These are phyloP conservation scores for Penicillium egyptiacum DNA, from an alignment of 495 filamentous ascomycete species.

Conservation along the genomic window DNA sequence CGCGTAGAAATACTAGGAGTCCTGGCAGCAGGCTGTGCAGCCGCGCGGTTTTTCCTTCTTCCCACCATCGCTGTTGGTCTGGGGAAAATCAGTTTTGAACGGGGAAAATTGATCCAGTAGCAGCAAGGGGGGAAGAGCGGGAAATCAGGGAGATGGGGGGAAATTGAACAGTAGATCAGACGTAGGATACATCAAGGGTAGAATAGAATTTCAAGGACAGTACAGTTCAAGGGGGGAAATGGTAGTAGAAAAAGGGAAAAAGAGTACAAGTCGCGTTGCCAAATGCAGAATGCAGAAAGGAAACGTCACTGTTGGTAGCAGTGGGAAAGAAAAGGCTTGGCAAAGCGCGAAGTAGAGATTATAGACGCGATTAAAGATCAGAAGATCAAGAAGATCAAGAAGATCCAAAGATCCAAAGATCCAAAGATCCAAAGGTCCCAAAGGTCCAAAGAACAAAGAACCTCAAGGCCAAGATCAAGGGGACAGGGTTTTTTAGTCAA, in stretches of 20 bases:
- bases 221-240: background rate
- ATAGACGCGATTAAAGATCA: conserved; percentile 3
- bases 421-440: background rate
- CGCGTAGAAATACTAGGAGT: conserved; percentile 26
- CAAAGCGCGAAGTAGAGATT: background rate
- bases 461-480: background rate
- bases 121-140: conserved; percentile 12
- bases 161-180: background rate
- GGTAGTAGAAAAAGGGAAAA: background rate
- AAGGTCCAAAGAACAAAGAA: background rate
- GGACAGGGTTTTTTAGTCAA: conserved; percentile 2
- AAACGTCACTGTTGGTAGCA: conserved; percentile 4
- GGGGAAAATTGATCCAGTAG: conserved; percentile 9
- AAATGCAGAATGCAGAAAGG: conserved; percentile 2
- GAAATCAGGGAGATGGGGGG: background rate
- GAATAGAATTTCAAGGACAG: background rate
- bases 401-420: background rate
- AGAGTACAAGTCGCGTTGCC: background rate
- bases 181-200: background rate
- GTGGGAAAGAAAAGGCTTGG: conserved; percentile 11
- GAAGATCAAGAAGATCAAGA: background rate
- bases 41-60: conserved; percentile 25
- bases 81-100: conserved; percentile 9
- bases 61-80: conserved; percentile 38
- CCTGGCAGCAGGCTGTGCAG: conserved; percentile 13